Conservation (phyloP, 371 early-diverging fungal species). For the Coemansia sp. region DNA sequence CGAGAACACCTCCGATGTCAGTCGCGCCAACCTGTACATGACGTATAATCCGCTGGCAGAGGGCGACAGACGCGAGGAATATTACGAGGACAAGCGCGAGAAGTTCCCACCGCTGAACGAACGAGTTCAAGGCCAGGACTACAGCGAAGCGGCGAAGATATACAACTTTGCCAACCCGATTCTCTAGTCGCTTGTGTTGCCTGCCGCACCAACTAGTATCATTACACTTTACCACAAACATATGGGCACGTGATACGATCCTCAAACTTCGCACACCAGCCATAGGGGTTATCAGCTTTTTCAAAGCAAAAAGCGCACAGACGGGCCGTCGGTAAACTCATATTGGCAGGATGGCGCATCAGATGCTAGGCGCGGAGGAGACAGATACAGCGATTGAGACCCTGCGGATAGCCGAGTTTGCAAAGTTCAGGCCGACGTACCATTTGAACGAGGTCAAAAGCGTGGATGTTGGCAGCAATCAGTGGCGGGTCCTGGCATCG, state of each 20-base stretch:
- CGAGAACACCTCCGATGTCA: slow-evolving; percentile 53
- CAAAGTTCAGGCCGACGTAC: slow-evolving; percentile 41
- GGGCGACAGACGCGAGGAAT: slow-evolving; percentile 58
- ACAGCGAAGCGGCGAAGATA: slow-evolving; percentile 53
- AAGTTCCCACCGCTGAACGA: slow-evolving; percentile 60
- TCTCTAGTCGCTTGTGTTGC: slow-evolving; percentile 12
- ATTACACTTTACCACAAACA: background rate
- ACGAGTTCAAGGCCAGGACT: slow-evolving; percentile 55
- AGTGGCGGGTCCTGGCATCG: slow-evolving; percentile 33
- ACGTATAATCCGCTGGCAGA: slow-evolving; percentile 58
- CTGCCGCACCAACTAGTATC: background rate
- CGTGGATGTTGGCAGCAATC: background rate
- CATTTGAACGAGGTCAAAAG: slow-evolving; percentile 13
- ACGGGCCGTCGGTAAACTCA: background rate
- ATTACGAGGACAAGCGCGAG: slow-evolving; percentile 57
- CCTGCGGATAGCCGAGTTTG: slow-evolving; percentile 36
- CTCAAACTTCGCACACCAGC: background rate
- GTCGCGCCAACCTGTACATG: slow-evolving; percentile 58
- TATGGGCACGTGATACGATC: slow-evolving; percentile 1
- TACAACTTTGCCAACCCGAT: slow-evolving; percentile 57
- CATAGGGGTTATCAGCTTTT: too few species aligned
- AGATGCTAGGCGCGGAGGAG: slow-evolving; percentile 22
- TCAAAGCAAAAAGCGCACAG: too few species aligned
- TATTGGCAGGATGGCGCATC: background rate
- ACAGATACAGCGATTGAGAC: slow-evolving; percentile 26